Conservation (phyloP, 345 rosid species). For the Pistacia vera region DNA sequence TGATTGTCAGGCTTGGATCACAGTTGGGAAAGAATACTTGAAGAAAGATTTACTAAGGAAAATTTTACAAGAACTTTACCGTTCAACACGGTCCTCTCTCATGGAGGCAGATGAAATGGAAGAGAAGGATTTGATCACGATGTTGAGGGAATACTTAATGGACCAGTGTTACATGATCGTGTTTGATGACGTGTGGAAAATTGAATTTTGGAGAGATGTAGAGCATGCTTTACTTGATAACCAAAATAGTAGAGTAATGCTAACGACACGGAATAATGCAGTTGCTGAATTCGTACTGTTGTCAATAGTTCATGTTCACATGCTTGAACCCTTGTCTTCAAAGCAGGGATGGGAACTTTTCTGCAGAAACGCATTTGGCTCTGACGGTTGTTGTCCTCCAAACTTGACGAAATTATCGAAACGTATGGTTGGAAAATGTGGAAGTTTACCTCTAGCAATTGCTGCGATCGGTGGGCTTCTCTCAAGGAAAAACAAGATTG, state of each 20-base stretch:
- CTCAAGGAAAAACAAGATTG: too few relatives aligned
- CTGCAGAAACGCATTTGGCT: conserved; percentile 13
- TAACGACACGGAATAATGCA: conserved; percentile 3
- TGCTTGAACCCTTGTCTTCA: background rate
- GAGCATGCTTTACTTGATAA: conserved; percentile 1
- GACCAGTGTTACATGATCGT: conserved; percentile 3
- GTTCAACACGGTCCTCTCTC: too few relatives aligned
- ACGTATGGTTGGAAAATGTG: conserved; percentile 21
- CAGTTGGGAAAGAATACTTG: too few relatives aligned
- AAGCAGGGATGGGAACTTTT: conserved; percentile 10
- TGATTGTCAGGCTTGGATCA: too few relatives aligned
- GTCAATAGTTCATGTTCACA: too few relatives aligned
- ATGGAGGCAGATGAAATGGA: too few relatives aligned
- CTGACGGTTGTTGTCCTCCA: background rate
- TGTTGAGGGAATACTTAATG: too few relatives aligned
- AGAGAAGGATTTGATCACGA: too few relatives aligned
- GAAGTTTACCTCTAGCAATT: background rate
- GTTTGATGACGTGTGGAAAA: conserved; percentile 22
- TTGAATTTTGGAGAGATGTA: background rate
- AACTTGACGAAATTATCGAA: conserved; percentile 12
- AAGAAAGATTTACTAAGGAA: too few relatives aligned
- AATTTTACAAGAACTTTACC: too few relatives aligned
- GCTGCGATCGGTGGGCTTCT: too few relatives aligned
- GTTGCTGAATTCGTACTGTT: background rate
- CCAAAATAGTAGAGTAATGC: background rate